Base-by-base conservation (phyloP, 2,329 filamentous ascomycete genomes). In the Beauveria caledonica region DNA sequence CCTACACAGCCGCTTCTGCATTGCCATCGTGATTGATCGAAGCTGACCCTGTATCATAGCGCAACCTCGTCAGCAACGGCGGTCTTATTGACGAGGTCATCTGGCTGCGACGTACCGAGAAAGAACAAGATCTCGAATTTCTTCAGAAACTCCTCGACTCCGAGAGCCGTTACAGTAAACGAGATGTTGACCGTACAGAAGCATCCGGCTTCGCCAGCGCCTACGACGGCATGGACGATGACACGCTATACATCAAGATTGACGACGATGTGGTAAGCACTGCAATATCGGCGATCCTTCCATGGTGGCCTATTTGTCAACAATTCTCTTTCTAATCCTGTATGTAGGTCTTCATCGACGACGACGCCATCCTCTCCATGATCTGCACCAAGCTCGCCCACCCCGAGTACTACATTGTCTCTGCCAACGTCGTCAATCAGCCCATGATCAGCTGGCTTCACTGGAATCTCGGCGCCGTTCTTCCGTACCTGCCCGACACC, bases 401-500 rank as follows among this genome's bases (percentile, higher is more conserved):
- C 36, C 79, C 80, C 8, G 75, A 81, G 44, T 76, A 76, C 27
- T 77, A 77, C 63, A 71, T 78, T 50, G 77, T 84, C 15, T 81
- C 80, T 2, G 80, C 80, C 54, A 84, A 85, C 63, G 73, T 85
- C 23, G 72, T 84, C 63, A 85, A 85, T 62, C 79, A 81, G 53
- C 81, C 80, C 15, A 73, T 80, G 11, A 77, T 83, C 36, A 76
- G 76, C 53, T 78, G 79, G 71, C 72, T 84, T 19, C 82, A 85
- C 64, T 78, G 77, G 66, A 81, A 81, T 60, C 72, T 80, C 9
- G 79, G 78, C 5, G 77, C 78, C 19, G 74, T 82, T 21, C 73
- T 78, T 54, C 78, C 81, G 3, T 84, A 83, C 66, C 73, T 82
- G 21, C 80, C 81, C 3, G 81, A 83, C 53, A 63, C 71, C 15